phyloP scores from a whole-genome alignment of 2,329 filamentous ascomycete genomes.

The Aspergillus sp. region DNA sequence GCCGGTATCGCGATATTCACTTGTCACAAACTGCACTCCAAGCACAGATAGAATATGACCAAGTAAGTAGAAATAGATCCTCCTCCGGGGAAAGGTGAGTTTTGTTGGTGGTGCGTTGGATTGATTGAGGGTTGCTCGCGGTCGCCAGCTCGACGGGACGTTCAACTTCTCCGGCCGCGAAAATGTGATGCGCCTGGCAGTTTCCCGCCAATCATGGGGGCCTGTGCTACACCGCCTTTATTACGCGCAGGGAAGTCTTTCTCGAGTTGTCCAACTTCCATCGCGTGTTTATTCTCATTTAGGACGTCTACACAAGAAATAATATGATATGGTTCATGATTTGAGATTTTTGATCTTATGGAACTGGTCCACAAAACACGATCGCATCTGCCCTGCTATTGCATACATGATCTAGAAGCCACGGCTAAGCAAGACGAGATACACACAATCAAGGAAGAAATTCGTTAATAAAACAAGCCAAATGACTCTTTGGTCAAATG shows the following conservation, averaged over 20 bases:
- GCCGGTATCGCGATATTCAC: neutral
- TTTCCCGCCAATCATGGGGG: slow-evolving; percentile 24
- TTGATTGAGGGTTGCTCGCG: slow-evolving; percentile 4
- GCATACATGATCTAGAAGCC: neutral
- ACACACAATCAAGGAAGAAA: neutral
- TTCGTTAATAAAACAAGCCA: slow-evolving; percentile 11
- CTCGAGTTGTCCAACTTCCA: neutral
- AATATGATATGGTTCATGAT: too few relatives aligned
- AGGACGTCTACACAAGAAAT: too few relatives aligned
- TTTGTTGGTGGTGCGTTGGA: slow-evolving; percentile 8
- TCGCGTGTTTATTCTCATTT: too few relatives aligned
- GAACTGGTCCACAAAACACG: neutral
- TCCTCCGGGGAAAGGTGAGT: neutral
- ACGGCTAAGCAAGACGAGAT: neutral
- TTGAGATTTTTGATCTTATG: neutral
- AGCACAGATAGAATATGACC: neutral
- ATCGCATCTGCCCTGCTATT: neutral
- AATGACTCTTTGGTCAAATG: slow-evolving; percentile 9
- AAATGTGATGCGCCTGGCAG: slow-evolving; percentile 35
- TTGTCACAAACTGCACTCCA: neutral
- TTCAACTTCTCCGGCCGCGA: slow-evolving; percentile 22
- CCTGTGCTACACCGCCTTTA: slow-evolving; percentile 25
- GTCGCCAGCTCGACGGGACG: slow-evolving; percentile 13
- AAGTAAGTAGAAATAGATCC: neutral
- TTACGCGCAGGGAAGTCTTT: neutral